Base-by-base conservation (phyloP, 2,329 filamentous ascomycete genomes). In the Arthrobotrys pseudoclavata region DNA sequence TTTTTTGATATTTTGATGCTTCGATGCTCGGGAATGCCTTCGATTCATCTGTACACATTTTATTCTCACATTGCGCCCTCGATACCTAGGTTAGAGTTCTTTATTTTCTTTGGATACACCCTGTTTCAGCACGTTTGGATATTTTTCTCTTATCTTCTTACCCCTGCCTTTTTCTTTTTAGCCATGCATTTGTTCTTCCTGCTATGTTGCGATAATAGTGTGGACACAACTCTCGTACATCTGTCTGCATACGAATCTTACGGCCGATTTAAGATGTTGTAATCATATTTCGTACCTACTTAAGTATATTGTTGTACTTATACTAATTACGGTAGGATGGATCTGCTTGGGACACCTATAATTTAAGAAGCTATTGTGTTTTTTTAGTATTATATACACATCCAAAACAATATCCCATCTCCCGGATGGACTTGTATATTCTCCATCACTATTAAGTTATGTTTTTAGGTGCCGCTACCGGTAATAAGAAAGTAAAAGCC, bases 81-180 rank as follows among this genome's bases (percentile, higher is more conserved):
- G 79, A 80, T 79, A 79, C 76, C 82, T 79, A 80, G 81, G 80
- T 79, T 79, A 81, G 76, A 69, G 79, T 79, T 80, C 69, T 79
- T 79, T 48, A 68, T 75, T 47, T 31, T 52, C 64, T 40, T 79
- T 69, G 77, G 45, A 68, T 81, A 66, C 74, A 78, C 45, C 74
- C 71, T 55, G 29, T 40, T 26, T 45, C 29, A 31, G 34, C 55
- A 50, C 47, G 9, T 57, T 18, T 22, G 22, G 22, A 18, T 18
- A 50, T 66, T 12, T 29, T 45, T 24, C 45, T 62, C 9, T 29
- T 29, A 26, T 67, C 40, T 22, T 22, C 15, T 31, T 53, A 9
- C 31, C 7, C 3, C n/a, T 10, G 7, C 20, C 9, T 13, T 47
- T 62, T 48, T 15, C 12, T n/a, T 62, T 42, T 40, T 18, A 45